Conservation (phyloP, 2,329 filamentous ascomycete genomes). For the Aspergillus arachidicola region DNA sequence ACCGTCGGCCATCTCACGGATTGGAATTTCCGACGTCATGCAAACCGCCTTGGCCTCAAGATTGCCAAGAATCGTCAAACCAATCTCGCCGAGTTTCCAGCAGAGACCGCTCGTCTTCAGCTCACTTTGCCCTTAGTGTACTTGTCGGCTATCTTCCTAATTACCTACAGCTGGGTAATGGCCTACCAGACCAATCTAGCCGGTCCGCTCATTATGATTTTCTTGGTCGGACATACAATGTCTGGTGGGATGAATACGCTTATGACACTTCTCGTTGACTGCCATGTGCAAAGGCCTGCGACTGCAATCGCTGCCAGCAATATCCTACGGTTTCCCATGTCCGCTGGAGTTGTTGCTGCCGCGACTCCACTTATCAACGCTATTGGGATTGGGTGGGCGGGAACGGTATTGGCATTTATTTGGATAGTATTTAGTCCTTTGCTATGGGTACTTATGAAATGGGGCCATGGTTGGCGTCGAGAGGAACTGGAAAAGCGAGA, state of each 20-base stretch:
- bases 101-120: slow-evolving; percentile 45
- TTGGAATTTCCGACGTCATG: too few relatives aligned
- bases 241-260: slow-evolving; percentile 39
- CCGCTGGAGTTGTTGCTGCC: slow-evolving; percentile 41
- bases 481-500: neutral
- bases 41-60: too few relatives aligned
- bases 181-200: slow-evolving; percentile 33
- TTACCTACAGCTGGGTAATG: slow-evolving; percentile 42
- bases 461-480: neutral
- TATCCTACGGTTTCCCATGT: slow-evolving; percentile 42
- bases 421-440: neutral
- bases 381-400: slow-evolving; percentile 47
- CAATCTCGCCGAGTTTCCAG: slow-evolving; percentile 45
- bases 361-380: slow-evolving; percentile 42
- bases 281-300: slow-evolving; percentile 40
- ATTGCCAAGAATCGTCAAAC: slow-evolving; percentile 45
- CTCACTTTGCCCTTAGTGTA: slow-evolving; percentile 38
- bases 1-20: too few relatives aligned
- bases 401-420: slow-evolving; percentile 41
- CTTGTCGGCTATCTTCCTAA: slow-evolving; percentile 26
- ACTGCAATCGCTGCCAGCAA: slow-evolving; percentile 47
- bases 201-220: slow-evolving; percentile 36
- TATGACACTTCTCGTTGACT: slow-evolving; percentile 50
- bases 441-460: neutral
- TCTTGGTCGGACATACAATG: slow-evolving; percentile 38